Evolutionary conservation across 2,329 filamentous ascomycete species (phyloP).

Genomic region (Fusarium aywerte): DNA sequence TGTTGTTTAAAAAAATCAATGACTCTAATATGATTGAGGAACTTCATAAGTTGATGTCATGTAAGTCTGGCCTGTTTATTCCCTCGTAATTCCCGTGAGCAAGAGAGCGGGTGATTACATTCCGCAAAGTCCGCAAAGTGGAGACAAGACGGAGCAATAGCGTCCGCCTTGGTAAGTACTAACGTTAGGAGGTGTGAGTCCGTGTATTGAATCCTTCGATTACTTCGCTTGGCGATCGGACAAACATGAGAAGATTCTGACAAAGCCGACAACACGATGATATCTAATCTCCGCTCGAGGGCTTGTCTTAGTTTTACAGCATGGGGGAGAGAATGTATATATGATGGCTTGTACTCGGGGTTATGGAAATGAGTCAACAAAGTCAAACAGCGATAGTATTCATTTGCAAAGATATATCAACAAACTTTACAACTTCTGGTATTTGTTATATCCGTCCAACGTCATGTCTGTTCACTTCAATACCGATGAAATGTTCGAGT

Average conservation of each 20-base stretch:
- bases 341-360: background rate
- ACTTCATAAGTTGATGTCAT: background rate
- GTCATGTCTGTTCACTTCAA: conserved; percentile 35
- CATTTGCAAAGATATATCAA: no score
- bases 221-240: background rate
- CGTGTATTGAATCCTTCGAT: background rate
- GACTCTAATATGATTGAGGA: no score
- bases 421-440: background rate
- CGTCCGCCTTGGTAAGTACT: conserved; percentile 19
- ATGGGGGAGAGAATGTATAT: background rate
- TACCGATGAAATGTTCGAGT: conserved; percentile 35
- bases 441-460: background rate
- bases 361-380: background rate
- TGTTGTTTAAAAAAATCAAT: background rate
- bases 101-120: background rate
- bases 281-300: no score
- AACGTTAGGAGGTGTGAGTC: background rate
- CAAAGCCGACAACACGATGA: background rate
- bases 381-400: background rate
- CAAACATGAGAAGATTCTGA: background rate
- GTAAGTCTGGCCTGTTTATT: background rate
- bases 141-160: background rate
- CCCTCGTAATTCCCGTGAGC: background rate
- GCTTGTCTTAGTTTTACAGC: background rate
- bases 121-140: no score